A percentile compares a stretch with the other conserved stretches of the same genome.
phyloP scores from a whole-genome alignment of 225 moss, liverwort and hornwort genomes.

The Pseudoscleropodium purum region DNA sequence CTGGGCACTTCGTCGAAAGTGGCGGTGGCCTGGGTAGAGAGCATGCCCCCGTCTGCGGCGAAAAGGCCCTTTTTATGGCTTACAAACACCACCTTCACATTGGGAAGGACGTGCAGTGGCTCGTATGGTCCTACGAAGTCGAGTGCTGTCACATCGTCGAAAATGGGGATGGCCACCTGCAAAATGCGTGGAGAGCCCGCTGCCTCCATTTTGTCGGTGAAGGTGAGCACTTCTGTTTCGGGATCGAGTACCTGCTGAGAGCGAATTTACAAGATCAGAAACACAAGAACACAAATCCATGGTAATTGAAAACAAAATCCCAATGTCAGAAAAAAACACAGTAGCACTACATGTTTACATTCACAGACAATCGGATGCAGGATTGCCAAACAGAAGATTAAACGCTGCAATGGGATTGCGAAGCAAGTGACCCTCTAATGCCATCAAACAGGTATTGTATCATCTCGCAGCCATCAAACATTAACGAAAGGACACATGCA shows the following conservation, averaged over 20 bases:
- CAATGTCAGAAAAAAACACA: background rate
- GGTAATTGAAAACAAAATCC: background rate
- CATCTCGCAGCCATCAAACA: background rate
- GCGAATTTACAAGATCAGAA: background rate
- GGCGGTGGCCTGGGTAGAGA: slow-evolving; percentile 47
- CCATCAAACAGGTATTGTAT: background rate
- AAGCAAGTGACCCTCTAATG: background rate
- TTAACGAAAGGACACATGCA: background rate
- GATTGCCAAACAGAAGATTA: too few relatives aligned
- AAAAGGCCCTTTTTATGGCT: slow-evolving; percentile 52
- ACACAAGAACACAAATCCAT: background rate
- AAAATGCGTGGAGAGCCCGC: slow-evolving; percentile 3
- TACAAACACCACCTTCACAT: slow-evolving; percentile 60
- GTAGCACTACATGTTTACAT: background rate
- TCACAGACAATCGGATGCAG: background rate
- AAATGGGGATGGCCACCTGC: slow-evolving; percentile 66
- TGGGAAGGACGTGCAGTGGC: slow-evolving; percentile 37
- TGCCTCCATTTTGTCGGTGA: background rate
- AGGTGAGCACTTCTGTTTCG: background rate
- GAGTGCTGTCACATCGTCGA: slow-evolving; percentile 35
- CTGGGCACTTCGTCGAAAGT: slow-evolving; percentile 57
- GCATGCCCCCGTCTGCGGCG: slow-evolving; percentile 10
- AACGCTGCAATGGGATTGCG: background rate
- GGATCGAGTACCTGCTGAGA: background rate
- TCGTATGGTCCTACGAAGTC: slow-evolving; percentile 70